Evolutionary conservation across 306 rosid genomes (phyloP).

Genomic region (Pyrus bretschneideri): DNA sequence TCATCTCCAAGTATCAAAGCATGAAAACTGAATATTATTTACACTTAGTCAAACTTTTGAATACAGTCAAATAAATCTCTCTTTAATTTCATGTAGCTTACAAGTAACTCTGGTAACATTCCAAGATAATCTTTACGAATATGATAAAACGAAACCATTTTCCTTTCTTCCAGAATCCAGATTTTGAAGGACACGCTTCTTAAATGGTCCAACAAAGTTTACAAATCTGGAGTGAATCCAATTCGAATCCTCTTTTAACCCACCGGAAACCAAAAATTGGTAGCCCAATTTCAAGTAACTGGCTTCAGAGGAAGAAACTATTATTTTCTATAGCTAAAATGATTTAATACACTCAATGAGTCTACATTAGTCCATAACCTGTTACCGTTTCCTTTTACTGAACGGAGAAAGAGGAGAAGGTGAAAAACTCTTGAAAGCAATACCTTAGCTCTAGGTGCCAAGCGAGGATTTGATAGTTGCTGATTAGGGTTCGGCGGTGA

Average conservation of each 20-base stretch:
- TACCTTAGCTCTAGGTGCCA: constrained; percentile 65
- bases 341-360: not conserved
- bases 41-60: not conserved
- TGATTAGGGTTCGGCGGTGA: constrained; percentile 67
- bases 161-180: not conserved
- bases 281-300: not conserved
- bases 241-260: not conserved
- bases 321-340: not conserved
- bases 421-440: not conserved
- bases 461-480: constrained; percentile 63
- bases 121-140: not conserved
- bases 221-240: not conserved
- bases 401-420: not conserved
- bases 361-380: too few relatives aligned
- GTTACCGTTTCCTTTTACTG: not conserved
- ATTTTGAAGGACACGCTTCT: not conserved
- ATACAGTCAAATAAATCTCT: not conserved
- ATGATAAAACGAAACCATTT: not conserved
- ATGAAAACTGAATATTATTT: not conserved
- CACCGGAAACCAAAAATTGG: not conserved
- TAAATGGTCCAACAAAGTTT: not conserved
- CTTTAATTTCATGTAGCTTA: not conserved
- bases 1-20: constrained; percentile 22
- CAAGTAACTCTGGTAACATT: not conserved
- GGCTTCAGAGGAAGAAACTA: not conserved